These are phyloP conservation scores for Trichoderma koningii DNA, from an alignment of 2,329 filamentous ascomycete genomes.

Conservation along the genomic window DNA sequence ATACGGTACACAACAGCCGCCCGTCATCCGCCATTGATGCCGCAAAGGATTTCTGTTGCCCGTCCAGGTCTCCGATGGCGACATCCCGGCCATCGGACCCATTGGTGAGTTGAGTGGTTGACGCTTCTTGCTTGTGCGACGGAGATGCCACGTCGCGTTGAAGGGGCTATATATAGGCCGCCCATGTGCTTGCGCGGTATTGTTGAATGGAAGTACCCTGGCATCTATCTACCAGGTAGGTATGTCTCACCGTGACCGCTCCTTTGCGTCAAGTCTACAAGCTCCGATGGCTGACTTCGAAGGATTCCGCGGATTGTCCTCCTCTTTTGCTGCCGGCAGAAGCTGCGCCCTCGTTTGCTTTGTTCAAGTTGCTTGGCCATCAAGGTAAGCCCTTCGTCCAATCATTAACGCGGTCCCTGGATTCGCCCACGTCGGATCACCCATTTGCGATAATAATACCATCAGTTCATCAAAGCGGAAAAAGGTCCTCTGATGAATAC, in stretches of 20 bases:
- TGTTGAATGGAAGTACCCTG: conserved; percentile 27
- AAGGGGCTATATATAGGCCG: conserved; percentile 46
- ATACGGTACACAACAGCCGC: conserved; percentile 38
- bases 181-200: conserved; percentile 46
- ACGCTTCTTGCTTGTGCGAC: conserved; percentile 43
- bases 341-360: not conserved
- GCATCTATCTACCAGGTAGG: no score
- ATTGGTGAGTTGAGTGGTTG: conserved; percentile 46
- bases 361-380: not conserved
- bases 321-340: no score
- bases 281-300: no score
- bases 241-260: conserved; percentile 29
- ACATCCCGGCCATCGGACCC: conserved; percentile 49
- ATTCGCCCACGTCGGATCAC: not conserved
- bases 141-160: conserved; percentile 64
- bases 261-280: conserved; percentile 51
- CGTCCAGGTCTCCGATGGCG: conserved; percentile 52
- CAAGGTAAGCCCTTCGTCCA: not conserved
- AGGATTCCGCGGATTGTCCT: no score
- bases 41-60: conserved; percentile 49
- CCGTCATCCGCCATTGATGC: conserved; percentile 60
- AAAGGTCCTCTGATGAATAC: not conserved
- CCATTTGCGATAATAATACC: not conserved
- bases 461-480: conserved; percentile 3
- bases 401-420: not conserved